Percentiles rank a stretch among this genome's conserved stretches.
phyloP scores from a whole-genome alignment of 2,329 filamentous ascomycete genomes.

The Claviceps arundinis region DNA sequence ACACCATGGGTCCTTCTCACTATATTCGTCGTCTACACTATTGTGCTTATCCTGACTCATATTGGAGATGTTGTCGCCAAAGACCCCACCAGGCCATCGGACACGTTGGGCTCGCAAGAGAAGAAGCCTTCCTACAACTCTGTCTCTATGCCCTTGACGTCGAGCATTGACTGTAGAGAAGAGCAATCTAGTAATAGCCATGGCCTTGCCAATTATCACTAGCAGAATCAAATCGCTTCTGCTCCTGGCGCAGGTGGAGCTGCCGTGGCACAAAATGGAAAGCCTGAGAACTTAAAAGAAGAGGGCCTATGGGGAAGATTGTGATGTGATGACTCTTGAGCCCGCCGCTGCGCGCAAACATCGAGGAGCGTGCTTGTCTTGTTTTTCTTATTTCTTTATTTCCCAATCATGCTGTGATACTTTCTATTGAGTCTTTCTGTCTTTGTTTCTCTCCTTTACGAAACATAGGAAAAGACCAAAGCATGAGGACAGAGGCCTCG shows the following conservation, averaged over 20 bases:
- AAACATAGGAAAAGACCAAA: no score
- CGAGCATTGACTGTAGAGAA: not conserved
- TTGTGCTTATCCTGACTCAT: conserved; percentile 21
- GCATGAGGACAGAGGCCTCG: no score
- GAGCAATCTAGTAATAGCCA: not conserved
- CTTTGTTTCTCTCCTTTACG: no score
- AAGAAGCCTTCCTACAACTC: conserved; percentile 6
- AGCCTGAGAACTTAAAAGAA: no score
- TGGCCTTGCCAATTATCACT: not conserved
- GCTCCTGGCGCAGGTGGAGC: not conserved
- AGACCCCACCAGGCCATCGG: conserved; percentile 1
- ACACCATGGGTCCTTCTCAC: conserved; percentile 20
- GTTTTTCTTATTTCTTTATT: no score
- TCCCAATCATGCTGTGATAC: no score
- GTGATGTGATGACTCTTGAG: no score
- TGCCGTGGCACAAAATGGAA: not conserved
- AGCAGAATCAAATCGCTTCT: not conserved
- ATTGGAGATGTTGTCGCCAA: conserved; percentile 10
- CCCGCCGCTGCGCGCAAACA: no score
- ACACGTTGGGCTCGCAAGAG: conserved; percentile 6
- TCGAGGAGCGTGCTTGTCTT: no score
- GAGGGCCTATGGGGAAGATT: no score
- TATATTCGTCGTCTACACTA: conserved; percentile 21
- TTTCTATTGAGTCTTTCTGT: no score
- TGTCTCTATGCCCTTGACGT: conserved; percentile 3